These are phyloP conservation scores for Neurospora sp. DNA, from an alignment of 495 filamentous ascomycete genomes.

Conservation along the genomic window DNA sequence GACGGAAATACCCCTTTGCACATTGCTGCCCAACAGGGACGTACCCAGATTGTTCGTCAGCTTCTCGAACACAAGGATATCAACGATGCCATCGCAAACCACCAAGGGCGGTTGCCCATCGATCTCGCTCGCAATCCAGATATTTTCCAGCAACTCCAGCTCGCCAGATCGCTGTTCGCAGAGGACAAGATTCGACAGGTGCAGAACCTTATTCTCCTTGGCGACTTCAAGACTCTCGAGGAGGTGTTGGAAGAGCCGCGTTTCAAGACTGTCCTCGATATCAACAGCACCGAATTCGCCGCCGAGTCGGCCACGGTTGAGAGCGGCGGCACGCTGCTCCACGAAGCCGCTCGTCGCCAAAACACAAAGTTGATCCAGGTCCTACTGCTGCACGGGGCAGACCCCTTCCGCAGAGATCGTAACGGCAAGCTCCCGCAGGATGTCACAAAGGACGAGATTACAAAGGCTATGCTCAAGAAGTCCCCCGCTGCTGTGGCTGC, in stretches of 20 bases:
- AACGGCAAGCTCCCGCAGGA: slow-evolving; percentile 95
- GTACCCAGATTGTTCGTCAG: slow-evolving; percentile 65
- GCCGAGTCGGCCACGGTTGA: slow-evolving; percentile 68
- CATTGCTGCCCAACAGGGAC: slow-evolving; percentile 72
- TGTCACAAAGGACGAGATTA: slow-evolving; percentile 91
- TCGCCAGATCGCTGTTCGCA: slow-evolving; percentile 80
- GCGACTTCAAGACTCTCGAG: slow-evolving; percentile 67
- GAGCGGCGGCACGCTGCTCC: slow-evolving; percentile 76
- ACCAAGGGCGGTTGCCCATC: slow-evolving; percentile 73
- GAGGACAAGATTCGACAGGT: slow-evolving; percentile 76
- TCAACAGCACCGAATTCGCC: slow-evolving; percentile 80
- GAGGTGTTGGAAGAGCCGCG: slow-evolving; percentile 73
- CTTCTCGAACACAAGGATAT: slow-evolving; percentile 69
- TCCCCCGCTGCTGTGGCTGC: slow-evolving; percentile 92
- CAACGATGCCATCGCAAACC: slow-evolving; percentile 87
- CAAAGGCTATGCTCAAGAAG: slow-evolving; percentile 74
- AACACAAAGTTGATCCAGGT: slow-evolving; percentile 80
- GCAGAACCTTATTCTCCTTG: slow-evolving; percentile 58
- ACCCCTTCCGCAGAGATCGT: slow-evolving; percentile 89
- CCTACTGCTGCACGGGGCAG: slow-evolving; percentile 88
- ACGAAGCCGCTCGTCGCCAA: slow-evolving; percentile 82
- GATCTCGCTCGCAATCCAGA: slow-evolving; percentile 85
- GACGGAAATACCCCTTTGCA: slow-evolving; percentile 94
- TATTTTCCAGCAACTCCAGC: slow-evolving; percentile 90
- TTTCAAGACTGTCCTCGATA: slow-evolving; percentile 74